Percentiles rank a stretch among this genome's conserved stretches.
phyloP scores from a whole-genome alignment of 495 filamentous ascomycete genomes.

The Staphylotrichum tortipilum region DNA sequence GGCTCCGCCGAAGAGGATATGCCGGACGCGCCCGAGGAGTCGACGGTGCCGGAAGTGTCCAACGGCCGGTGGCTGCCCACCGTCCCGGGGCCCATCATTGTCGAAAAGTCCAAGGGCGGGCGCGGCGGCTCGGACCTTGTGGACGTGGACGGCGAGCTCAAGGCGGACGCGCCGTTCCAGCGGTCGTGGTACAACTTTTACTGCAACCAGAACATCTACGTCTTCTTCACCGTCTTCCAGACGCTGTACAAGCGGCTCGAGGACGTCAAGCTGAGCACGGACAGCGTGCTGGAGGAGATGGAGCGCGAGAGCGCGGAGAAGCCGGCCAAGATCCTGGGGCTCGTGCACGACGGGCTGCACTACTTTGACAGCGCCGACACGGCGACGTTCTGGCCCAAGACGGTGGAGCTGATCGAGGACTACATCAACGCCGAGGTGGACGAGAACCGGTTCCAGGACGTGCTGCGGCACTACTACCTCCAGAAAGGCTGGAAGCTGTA shows the following conservation, averaged over 20 bases:
- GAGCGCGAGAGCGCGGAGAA: slow-evolving; percentile 58
- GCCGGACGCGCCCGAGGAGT: slow-evolving; percentile 42
- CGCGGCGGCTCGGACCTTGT: slow-evolving; percentile 29
- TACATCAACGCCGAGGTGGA: slow-evolving; percentile 81
- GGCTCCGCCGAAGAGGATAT: slow-evolving; percentile 62
- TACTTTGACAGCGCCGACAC: slow-evolving; percentile 37
- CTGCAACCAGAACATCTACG: slow-evolving; percentile 78
- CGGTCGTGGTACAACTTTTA: slow-evolving; percentile 78
- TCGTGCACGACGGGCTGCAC: slow-evolving; percentile 47
- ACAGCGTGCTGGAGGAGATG: slow-evolving; percentile 62
- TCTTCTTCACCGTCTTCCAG: slow-evolving; percentile 88
- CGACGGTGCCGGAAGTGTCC: slow-evolving; percentile 38
- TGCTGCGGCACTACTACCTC: slow-evolving; percentile 79
- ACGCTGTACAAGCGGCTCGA: slow-evolving; percentile 75
- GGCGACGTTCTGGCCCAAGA: slow-evolving; percentile 44
- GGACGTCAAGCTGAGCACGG: slow-evolving; percentile 69
- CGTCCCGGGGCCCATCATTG: slow-evolving; percentile 39
- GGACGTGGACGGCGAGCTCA: slow-evolving; percentile 52
- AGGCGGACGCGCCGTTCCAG: slow-evolving; percentile 69
- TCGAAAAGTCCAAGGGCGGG: slow-evolving; percentile 30
- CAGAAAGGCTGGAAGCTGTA: slow-evolving; percentile 84
- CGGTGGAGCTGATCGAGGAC: slow-evolving; percentile 64
- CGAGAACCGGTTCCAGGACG: slow-evolving; percentile 72
- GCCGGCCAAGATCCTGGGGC: slow-evolving; percentile 68
- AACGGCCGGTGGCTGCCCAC: slow-evolving; percentile 49